Evolutionary conservation across 2,329 filamentous ascomycete species (phyloP), one percentile per base, ranked within the genome.

Genomic region (Ceratocystis colombiana): DNA sequence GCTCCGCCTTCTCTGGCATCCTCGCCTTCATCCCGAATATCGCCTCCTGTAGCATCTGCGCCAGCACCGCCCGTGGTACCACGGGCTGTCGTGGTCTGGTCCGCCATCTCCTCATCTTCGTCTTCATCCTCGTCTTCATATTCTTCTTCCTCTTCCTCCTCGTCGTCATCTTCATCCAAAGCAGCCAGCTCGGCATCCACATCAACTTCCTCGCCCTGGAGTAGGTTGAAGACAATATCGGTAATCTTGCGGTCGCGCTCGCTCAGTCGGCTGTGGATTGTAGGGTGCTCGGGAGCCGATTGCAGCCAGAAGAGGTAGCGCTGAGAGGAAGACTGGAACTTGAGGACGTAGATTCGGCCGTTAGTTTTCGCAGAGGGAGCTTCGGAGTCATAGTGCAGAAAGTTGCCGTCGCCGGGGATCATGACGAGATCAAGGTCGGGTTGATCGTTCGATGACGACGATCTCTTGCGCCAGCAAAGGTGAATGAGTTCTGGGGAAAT

Each of bases 301-400:
- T 99, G 94, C 73, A 99, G 80, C 92, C 93, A 99, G 80, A 97
- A 99, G 68, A 96, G 82, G 77, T 97, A 83, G 72, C 92, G 86
- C 76, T 95, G 87, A 67, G 91, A 94, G 69, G 90, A 96, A 12
- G 92, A 96, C 37, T 83, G 84, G 79, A 99, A 99, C 76, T 96
- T 96, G 73, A 99, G 85, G 67, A 89, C 87, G 75, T 92, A 96
- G 75, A 99, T 87, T 72, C 94, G 90, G 70, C 92, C 95, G 74
- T 95, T 91, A 59, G 88, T 87, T 73, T 89, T 84, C 67, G 83
- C 78, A 17, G 80, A 79, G 1, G 81, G 78, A 70, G 84, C 80
- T 64, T 82, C 79, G 17, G 80, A 79, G 68, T 80, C 77, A 77
- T 96, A 94, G 6, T 92, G 90, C 12, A 86, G 80, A 77, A 99